These are phyloP conservation scores for Jaltomata sinuosa DNA, from an alignment of 257 asterid genomes.

Conservation along the genomic window DNA sequence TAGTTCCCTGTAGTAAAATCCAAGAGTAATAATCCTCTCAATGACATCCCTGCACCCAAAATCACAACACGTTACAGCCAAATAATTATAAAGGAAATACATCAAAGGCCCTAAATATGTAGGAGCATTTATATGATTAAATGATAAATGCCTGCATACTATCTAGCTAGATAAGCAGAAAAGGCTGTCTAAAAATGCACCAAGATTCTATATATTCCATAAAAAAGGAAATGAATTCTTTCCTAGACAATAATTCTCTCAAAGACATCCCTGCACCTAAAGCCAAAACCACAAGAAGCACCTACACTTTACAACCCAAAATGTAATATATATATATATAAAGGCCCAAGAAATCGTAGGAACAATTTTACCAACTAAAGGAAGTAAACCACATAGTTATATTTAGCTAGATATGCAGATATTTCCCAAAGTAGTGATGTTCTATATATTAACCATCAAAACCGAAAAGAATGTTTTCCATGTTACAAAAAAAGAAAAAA, in stretches of 20 bases:
- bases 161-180: background rate
- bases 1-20: conserved; percentile 85
- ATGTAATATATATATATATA: background rate
- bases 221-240: background rate
- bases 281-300: background rate
- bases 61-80: background rate
- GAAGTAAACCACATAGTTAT: background rate
- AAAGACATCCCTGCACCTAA: background rate
- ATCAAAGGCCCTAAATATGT: background rate
- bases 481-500: background rate
- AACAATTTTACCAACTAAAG: background rate
- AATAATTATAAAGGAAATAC: background rate
- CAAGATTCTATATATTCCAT: background rate
- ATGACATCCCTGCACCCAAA: conserved; percentile 70
- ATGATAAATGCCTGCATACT: background rate
- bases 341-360: background rate
- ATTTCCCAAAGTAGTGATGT: background rate
- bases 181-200: background rate
- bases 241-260: background rate
- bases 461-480: background rate
- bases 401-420: background rate
- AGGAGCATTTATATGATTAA: background rate
- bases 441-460: background rate
- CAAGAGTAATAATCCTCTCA: conserved; percentile 74
- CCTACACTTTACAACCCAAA: background rate